Percentiles rank a stretch among this genome's conserved stretches.
phyloP scores from a whole-genome alignment of 768 basidiomycete genomes.

The Leccinellum luteum region DNA sequence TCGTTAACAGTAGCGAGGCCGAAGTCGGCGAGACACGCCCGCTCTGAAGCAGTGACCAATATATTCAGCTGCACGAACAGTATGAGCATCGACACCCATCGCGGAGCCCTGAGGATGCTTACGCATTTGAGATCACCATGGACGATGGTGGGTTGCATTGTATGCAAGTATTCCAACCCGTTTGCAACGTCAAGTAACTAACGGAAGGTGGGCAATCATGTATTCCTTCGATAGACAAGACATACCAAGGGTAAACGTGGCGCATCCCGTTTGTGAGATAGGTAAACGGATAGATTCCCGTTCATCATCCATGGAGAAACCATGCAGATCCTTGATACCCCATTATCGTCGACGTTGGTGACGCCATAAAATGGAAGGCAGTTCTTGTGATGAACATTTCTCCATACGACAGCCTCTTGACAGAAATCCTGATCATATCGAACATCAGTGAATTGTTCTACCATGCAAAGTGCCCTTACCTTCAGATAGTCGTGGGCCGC shows the following conservation, averaged over 20 bases:
- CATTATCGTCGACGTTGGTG: conserved; percentile 8
- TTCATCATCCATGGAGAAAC: conserved; percentile 29
- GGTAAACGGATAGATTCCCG: conserved; percentile 31
- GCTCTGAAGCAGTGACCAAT: conserved; percentile 23
- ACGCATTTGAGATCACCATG: conserved; percentile 47
- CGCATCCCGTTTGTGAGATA: conserved; percentile 25
- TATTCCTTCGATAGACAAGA: not conserved
- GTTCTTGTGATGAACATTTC: conserved; percentile 28
- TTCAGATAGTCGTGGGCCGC: conserved; percentile 24
- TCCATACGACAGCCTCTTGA: conserved; percentile 31
- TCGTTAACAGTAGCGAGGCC: conserved; percentile 25
- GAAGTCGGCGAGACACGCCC: conserved; percentile 34
- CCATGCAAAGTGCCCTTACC: conserved; percentile 15
- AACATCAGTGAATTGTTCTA: not conserved
- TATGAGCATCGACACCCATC: not conserved
- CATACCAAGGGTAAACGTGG: conserved; percentile 34
- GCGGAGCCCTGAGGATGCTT: conserved; percentile 7
- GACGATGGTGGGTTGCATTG: conserved; percentile 36
- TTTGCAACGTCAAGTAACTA: conserved; percentile 38
- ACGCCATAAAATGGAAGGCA: conserved; percentile 33
- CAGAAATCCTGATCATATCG: conserved; percentile 23
- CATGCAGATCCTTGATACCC: conserved; percentile 14
- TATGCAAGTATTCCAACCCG: conserved; percentile 40
- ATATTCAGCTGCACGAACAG: conserved; percentile 25
- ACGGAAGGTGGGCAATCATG: not conserved